Percentiles rank a stretch among this genome's conserved stretches.
phyloP scores from a whole-genome alignment of 2,329 filamentous ascomycete species.

The Arthrocladium fulminans region DNA sequence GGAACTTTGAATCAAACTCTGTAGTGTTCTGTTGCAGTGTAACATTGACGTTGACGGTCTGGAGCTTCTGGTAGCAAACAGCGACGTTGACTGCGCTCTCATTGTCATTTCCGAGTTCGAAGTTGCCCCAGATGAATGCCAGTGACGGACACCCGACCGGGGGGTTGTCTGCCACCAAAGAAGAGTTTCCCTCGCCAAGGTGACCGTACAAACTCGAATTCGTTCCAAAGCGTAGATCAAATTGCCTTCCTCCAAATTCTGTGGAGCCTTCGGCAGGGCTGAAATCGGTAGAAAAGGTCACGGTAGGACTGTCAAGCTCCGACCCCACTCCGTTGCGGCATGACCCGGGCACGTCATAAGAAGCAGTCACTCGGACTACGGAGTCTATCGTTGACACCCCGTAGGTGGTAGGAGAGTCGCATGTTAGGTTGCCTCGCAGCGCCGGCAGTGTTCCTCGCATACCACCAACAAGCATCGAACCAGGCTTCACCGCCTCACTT shows the following conservation, averaged over 20 bases:
- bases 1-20: slow-evolving; percentile 13
- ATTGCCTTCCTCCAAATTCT: slow-evolving; percentile 17
- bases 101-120: slow-evolving; percentile 13
- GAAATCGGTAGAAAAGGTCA: slow-evolving; percentile 14
- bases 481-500: background rate
- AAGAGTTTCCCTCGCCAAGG: slow-evolving; percentile 16
- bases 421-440: slow-evolving; percentile 16
- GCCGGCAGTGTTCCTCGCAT: slow-evolving; percentile 12
- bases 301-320: slow-evolving; percentile 9
- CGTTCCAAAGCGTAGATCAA: slow-evolving; percentile 20
- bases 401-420: slow-evolving; percentile 12
- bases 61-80: slow-evolving; percentile 22
- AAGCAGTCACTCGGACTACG: slow-evolving; percentile 16
- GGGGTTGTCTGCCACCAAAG: slow-evolving; percentile 20
- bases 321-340: slow-evolving; percentile 15
- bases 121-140: slow-evolving; percentile 21
- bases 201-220: slow-evolving; percentile 17
- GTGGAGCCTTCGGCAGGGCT: background rate
- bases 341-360: slow-evolving; percentile 17
- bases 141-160: slow-evolving; percentile 21
- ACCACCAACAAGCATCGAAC: slow-evolving; percentile 11
- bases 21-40: slow-evolving; percentile 17
- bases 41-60: slow-evolving; percentile 16
- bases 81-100: slow-evolving; percentile 18
- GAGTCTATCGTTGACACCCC: slow-evolving; percentile 1